phyloP scores from a whole-genome alignment of 768 basidiomycete genomes.

The Tephrocybe sp. region DNA sequence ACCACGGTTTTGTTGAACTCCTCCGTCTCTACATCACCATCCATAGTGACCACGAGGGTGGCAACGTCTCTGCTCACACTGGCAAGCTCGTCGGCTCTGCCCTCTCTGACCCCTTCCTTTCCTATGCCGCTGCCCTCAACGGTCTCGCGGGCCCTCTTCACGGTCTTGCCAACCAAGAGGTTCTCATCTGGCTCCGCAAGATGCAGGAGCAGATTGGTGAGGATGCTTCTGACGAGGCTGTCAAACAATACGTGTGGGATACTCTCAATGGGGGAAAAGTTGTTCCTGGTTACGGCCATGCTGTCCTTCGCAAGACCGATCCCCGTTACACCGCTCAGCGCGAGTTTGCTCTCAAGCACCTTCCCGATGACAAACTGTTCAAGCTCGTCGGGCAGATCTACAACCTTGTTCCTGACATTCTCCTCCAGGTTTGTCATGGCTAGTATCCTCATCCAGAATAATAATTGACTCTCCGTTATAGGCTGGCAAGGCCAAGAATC shows the following conservation, averaged over 20 bases:
- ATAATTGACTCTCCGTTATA: constrained; percentile 23
- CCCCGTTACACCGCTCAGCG: constrained; percentile 90
- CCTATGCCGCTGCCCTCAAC: constrained; percentile 90
- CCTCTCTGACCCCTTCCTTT: constrained; percentile 95
- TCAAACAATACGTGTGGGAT: constrained; percentile 93
- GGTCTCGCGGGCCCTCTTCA: constrained; percentile 97
- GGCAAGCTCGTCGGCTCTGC: constrained; percentile 93
- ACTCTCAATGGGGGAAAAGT: constrained; percentile 93
- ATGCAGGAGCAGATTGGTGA: constrained; percentile 91
- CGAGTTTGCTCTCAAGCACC: constrained; percentile 83
- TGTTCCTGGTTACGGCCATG: constrained; percentile 90
- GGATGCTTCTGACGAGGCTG: constrained; percentile 80
- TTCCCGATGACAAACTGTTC: constrained; percentile 88
- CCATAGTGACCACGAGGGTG: constrained; percentile 97
- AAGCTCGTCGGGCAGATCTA: constrained; percentile 91
- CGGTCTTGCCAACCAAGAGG: constrained; percentile 97
- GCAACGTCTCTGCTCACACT: constrained; percentile 96
- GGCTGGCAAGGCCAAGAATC: constrained; percentile 93
- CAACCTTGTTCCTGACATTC: constrained; percentile 84
- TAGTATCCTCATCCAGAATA: background rate
- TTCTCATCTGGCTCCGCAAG: constrained; percentile 90
- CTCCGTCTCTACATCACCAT: constrained; percentile 96
- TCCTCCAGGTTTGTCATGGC: constrained; percentile 65
- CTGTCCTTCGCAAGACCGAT: constrained; percentile 88
- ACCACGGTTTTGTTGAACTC: constrained; percentile 87